A percentile compares a stretch with the other conserved stretches of the same genome.
phyloP scores from a whole-genome alignment of 805 yeast species.

The Saturnispora besseyi region DNA sequence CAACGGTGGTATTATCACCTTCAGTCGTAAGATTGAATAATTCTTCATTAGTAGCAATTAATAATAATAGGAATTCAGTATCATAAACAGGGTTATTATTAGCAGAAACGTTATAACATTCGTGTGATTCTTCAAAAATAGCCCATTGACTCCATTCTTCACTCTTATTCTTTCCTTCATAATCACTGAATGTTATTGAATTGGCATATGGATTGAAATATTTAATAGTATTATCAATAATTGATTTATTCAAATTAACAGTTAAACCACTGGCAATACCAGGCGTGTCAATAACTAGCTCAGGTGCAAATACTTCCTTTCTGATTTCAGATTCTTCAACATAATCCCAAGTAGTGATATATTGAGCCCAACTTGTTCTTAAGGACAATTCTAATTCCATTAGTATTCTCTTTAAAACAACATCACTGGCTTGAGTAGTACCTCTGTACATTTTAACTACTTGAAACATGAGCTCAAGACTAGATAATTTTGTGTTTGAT shows the following conservation, averaged over 20 bases:
- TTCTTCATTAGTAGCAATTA: constrained; percentile 58
- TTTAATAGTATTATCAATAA: constrained; percentile 40
- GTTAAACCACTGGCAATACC: constrained; percentile 32
- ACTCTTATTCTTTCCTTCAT: not conserved
- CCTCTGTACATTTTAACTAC: constrained; percentile 56
- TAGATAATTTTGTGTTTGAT: constrained; percentile 39
- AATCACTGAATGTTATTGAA: not conserved
- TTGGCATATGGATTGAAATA: constrained; percentile 21
- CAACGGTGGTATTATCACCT: constrained; percentile 11
- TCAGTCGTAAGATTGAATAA: constrained; percentile 32
- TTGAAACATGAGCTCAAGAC: constrained; percentile 36
- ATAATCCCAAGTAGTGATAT: constrained; percentile 57
- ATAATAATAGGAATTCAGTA: constrained; percentile 56
- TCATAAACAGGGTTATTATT: constrained; percentile 40
- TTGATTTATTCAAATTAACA: constrained; percentile 41
- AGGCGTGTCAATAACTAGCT: constrained; percentile 37
- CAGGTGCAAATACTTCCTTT: constrained; percentile 37
- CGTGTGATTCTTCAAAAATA: constrained; percentile 24
- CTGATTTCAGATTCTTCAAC: constrained; percentile 29
- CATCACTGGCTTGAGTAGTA: constrained; percentile 49
- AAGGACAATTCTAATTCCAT: constrained; percentile 46
- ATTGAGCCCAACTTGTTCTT: constrained; percentile 52
- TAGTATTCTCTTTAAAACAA: constrained; percentile 48
- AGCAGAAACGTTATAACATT: constrained; percentile 13
- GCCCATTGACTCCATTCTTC: constrained; percentile 20